Evolutionary conservation across 139 green algal species (phyloP).

Genomic region (Zygnema cylindricum): DNA sequence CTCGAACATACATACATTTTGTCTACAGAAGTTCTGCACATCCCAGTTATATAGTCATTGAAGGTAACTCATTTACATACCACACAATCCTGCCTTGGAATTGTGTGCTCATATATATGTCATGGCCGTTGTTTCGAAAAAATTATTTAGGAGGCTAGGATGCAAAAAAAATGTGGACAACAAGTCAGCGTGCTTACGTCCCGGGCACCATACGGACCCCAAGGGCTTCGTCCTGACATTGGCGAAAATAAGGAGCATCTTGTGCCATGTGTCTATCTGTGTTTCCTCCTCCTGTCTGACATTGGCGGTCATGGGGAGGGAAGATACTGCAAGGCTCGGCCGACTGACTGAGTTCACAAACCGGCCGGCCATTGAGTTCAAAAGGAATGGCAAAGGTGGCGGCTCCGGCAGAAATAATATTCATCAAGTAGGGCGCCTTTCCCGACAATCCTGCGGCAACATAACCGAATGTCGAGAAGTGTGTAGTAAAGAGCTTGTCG

Average conservation of each 20-base stretch:
- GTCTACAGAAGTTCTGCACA: no score
- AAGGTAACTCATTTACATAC: no score
- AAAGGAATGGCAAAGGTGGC: slow-evolving; percentile 11
- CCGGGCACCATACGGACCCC: not conserved
- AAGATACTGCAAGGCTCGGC: slow-evolving; percentile 36
- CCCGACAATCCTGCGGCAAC: slow-evolving; percentile 29
- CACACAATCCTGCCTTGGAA: no score
- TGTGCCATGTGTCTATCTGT: not conserved
- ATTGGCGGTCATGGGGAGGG: not conserved
- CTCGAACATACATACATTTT: no score
- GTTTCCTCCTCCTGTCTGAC: not conserved
- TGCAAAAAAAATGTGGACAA: no score
- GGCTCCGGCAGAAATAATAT: not conserved
- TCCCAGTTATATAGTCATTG: no score
- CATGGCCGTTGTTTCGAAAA: no score
- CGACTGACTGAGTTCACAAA: slow-evolving; percentile 17
- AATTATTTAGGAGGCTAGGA: no score
- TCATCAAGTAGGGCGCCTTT: slow-evolving; percentile 19
- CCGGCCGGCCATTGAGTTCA: slow-evolving; percentile 20
- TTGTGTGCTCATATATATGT: no score
- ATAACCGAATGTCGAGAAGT: slow-evolving; percentile 47
- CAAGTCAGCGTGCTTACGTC: no score
- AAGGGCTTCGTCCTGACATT: not conserved
- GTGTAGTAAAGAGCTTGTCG: slow-evolving; percentile 31
- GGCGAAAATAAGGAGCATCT: not conserved